phyloP scores from a whole-genome alignment of 805 yeast genomes.

The Candida pseudoglaebosa region DNA sequence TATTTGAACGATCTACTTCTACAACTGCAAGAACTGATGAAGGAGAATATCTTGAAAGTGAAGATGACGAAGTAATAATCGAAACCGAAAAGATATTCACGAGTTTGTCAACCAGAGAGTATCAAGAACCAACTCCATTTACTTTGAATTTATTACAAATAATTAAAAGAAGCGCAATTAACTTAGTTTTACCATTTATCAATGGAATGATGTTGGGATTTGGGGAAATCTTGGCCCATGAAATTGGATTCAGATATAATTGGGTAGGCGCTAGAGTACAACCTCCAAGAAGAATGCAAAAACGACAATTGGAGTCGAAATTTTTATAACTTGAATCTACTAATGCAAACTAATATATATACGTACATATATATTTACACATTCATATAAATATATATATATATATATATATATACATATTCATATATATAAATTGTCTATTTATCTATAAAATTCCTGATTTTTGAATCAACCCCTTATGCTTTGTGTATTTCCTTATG shows the following conservation, averaged over 20 bases:
- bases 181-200: slow-evolving; percentile 78
- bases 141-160: slow-evolving; percentile 34
- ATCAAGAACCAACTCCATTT: slow-evolving; percentile 3
- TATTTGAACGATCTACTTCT: slow-evolving; percentile 20
- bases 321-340: slow-evolving; percentile 14
- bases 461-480: slow-evolving; percentile 2
- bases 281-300: slow-evolving; percentile 30
- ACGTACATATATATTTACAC: neutral
- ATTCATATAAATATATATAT: no score
- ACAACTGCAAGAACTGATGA: slow-evolving; percentile 15
- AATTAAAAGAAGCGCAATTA: slow-evolving; percentile 57
- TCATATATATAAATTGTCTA: neutral
- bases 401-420: no score
- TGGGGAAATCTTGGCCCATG: slow-evolving; percentile 93
- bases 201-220: slow-evolving; percentile 95
- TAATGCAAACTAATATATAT: no score
- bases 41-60: slow-evolving; percentile 4
- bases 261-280: slow-evolving; percentile 69
- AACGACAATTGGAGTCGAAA: slow-evolving; percentile 16
- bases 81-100: slow-evolving; percentile 9
- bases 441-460: neutral
- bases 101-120: neutral
- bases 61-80: slow-evolving; percentile 9
- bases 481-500: no score
- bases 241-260: slow-evolving; percentile 74